Percentiles rank a stretch among this genome's conserved stretches.
These are phyloP conservation scores for Dioscorea alata DNA, from an alignment of 106 monocot species.

Conservation along the genomic window DNA sequence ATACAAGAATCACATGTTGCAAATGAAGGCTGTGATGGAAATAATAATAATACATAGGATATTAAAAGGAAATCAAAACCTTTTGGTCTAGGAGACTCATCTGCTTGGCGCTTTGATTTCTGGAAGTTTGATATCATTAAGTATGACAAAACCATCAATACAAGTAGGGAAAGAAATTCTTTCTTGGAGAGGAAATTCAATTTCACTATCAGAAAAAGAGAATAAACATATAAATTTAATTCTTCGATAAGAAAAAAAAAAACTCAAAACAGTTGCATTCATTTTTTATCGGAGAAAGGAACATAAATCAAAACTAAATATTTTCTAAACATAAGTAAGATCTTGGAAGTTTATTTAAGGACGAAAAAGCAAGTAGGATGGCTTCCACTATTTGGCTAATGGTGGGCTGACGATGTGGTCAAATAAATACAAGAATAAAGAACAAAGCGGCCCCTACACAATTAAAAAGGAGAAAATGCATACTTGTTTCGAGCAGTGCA, in stretches of 20 bases:
- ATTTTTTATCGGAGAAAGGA: neutral
- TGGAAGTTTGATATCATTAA: conserved; percentile 18
- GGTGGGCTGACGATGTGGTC: no score
- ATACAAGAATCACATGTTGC: neutral
- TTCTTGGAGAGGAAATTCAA: neutral
- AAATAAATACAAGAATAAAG: no score
- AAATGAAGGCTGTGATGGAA: neutral
- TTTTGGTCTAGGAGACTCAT: conserved; percentile 21
- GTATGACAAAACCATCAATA: conserved; percentile 1
- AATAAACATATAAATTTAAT: neutral
- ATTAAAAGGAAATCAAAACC: conserved; percentile 16
- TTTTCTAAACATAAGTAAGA: neutral
- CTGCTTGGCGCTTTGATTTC: conserved; percentile 23
- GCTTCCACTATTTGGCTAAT: no score
- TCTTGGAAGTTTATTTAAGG: neutral
- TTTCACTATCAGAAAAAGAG: neutral
- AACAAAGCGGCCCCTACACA: no score
- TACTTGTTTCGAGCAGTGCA: no score
- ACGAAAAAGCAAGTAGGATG: no score
- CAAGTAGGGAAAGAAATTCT: neutral
- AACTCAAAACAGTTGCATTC: neutral
- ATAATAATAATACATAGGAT: neutral
- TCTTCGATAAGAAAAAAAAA: neutral
- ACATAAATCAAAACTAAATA: neutral
- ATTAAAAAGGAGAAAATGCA: no score